Percentiles rank a stretch among this genome's conserved stretches.
phyloP scores from a whole-genome alignment of 1,139 yeast genomes.

The Yamadazyma mexicana region DNA sequence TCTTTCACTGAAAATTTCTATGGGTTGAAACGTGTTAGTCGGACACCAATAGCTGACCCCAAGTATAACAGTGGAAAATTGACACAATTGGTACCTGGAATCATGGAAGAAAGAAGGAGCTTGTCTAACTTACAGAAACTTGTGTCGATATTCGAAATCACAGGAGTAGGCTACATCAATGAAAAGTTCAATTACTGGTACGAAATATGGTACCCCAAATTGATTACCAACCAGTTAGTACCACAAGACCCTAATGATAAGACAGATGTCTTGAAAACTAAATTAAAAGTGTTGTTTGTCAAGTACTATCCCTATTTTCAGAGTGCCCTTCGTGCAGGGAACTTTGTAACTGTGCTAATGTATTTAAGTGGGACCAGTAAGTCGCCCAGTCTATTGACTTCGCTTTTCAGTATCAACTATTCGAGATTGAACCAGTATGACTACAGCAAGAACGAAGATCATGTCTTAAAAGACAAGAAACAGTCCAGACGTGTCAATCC shows the following conservation, averaged over 20 bases:
- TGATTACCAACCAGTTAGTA: slow-evolving; percentile 47
- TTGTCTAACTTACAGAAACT: slow-evolving; percentile 55
- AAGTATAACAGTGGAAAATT: slow-evolving; percentile 34
- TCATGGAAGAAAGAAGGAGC: slow-evolving; percentile 56
- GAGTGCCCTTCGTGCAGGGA: slow-evolving; percentile 46
- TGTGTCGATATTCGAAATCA: slow-evolving; percentile 62
- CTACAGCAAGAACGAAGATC: slow-evolving; percentile 50
- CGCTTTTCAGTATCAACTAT: slow-evolving; percentile 63
- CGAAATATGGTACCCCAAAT: slow-evolving; percentile 63
- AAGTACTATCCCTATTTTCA: slow-evolving; percentile 62
- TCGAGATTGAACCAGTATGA: slow-evolving; percentile 69
- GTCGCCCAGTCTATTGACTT: slow-evolving; percentile 65
- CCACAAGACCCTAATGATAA: slow-evolving; percentile 31
- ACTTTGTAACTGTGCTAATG: slow-evolving; percentile 61
- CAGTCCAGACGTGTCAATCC: slow-evolving; percentile 44
- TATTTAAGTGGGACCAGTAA: slow-evolving; percentile 70
- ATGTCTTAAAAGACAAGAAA: slow-evolving; percentile 13
- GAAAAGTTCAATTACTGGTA: slow-evolving; percentile 69
- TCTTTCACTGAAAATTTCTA: slow-evolving; percentile 91
- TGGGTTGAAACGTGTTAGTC: slow-evolving; percentile 71
- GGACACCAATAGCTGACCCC: slow-evolving; percentile 34
- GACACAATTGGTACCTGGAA: slow-evolving; percentile 45
- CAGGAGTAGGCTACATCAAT: slow-evolving; percentile 66
- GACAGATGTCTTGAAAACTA: slow-evolving; percentile 27
- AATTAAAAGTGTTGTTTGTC: slow-evolving; percentile 48